These are phyloP conservation scores for Myxozyma geophila DNA, from an alignment of 805 yeast genomes.

Conservation along the genomic window DNA sequence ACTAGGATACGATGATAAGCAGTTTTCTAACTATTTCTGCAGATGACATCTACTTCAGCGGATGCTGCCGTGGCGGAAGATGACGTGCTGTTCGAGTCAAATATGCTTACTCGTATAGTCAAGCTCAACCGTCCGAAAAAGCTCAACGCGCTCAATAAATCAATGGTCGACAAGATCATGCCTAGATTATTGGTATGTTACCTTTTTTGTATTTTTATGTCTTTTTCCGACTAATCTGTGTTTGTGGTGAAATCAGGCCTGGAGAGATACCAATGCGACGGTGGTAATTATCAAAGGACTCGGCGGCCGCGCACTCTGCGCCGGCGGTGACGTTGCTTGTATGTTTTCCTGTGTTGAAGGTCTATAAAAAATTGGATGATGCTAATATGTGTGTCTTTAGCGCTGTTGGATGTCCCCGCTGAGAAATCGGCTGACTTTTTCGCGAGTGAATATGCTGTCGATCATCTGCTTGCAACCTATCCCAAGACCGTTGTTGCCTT, in stretches of 20 bases:
- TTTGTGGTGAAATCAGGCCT: conserved; percentile 11
- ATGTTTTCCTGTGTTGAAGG: neutral
- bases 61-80: conserved; percentile 36
- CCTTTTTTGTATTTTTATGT: neutral
- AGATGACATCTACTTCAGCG: conserved; percentile 17
- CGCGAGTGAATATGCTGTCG: conserved; percentile 76
- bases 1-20: neutral
- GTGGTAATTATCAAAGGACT: conserved; percentile 69
- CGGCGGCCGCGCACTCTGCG: conserved; percentile 75
- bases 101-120: conserved; percentile 70
- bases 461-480: conserved; percentile 79
- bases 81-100: conserved; percentile 67
- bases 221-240: neutral
- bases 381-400: neutral
- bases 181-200: conserved; percentile 57
- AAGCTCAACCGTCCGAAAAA: conserved; percentile 79
- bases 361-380: neutral
- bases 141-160: conserved; percentile 78
- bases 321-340: conserved; percentile 88
- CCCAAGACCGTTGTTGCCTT: conserved; percentile 84
- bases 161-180: conserved; percentile 72
- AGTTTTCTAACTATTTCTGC: neutral
- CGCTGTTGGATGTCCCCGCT: conserved; percentile 61
- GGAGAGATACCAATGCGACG: conserved; percentile 60
- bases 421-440: conserved; percentile 60